Evolutionary conservation across 2,329 filamentous ascomycete genomes (phyloP), one percentile per base, ranked within the genome.

Genomic region (Sarocladiaceae sp.): DNA sequence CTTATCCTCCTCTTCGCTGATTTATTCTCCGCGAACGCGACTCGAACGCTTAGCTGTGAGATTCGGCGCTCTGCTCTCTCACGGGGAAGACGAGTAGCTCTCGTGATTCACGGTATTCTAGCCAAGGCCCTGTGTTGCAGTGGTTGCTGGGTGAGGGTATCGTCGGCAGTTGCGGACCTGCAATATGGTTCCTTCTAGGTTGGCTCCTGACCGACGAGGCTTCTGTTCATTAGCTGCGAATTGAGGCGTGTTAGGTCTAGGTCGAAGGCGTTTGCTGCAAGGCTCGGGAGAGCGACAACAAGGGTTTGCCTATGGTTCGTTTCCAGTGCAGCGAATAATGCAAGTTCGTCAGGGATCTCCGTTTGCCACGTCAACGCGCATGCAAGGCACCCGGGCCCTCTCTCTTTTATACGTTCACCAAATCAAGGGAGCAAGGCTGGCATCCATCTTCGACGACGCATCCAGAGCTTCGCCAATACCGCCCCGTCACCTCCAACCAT

Each of bases 291-390:
- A 43, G 40, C 40, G 40, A 43, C 40, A 43, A 42, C 13, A 16
- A 43, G 24, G 40, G 40, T 43, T 43, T 43, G 5, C 40, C 26
- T 43, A 13, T 43, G 40, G 40, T 43, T 43, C 40, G 26, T 32
- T 43, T 18, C 20, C 10, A 33, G 15, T n/a, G n/a, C 27, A 33
- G 13, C 15, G 16, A 27, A 6, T 9, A 24, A 32, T 43, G 40
- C 40, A 43, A 27, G 26, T 16, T 29, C 5, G 24, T 33, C 40
- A 43, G 40, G 40, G 40, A 43, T 43, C 40, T 43, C 29, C 40
- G 29, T 33, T 43, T 43, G 40, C 40, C 40, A 43, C 40, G 40
- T 43, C 40, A 33, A 43, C 40, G 27, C 40, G 26, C 40, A 43
- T 43, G 40, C 40, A 43, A 43, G 40, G 40, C 26, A 43, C 40